Percentiles rank a stretch among this genome's conserved stretches.
Conservation (phyloP, 1,284 basidiomycete species). For the Ustilago trichophora region DNA sequence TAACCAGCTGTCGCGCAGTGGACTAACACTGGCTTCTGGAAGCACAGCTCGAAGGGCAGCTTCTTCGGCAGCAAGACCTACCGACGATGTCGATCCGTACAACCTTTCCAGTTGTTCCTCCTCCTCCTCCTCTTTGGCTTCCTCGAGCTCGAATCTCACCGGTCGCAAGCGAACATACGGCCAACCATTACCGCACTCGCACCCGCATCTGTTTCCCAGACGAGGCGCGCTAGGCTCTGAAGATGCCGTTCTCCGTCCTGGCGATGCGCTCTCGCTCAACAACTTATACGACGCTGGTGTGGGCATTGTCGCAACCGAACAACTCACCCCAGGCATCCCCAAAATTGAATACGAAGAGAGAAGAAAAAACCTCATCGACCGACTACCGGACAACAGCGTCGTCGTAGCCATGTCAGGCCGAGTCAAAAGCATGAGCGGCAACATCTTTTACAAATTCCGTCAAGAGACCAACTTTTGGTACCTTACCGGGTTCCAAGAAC, state of each 20-base stretch:
- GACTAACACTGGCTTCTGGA: background rate
- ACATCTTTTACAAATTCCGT: constrained; percentile 76
- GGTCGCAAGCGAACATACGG: constrained; percentile 68
- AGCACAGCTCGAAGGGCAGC: constrained; percentile 14
- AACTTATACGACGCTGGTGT: constrained; percentile 23
- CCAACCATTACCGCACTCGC: constrained; percentile 79
- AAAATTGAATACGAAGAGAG: constrained; percentile 83
- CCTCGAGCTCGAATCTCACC: constrained; percentile 8
- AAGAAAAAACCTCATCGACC: constrained; percentile 77
- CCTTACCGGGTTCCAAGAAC: constrained; percentile 83
- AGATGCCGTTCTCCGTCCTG: constrained; percentile 30
- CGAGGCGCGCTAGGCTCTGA: constrained; percentile 56
- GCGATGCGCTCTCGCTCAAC: constrained; percentile 6
- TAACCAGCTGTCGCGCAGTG: constrained; percentile 16
- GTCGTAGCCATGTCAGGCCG: constrained; percentile 83
- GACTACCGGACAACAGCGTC: constrained; percentile 78
- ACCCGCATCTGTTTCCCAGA: constrained; percentile 76
- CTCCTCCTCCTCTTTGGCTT: constrained; percentile 3
- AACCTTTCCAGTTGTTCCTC: constrained; percentile 6
- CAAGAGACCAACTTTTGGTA: constrained; percentile 71
- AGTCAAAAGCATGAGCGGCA: constrained; percentile 78
- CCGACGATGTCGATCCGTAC: constrained; percentile 26
- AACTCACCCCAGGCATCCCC: constrained; percentile 87
- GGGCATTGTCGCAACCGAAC: constrained; percentile 64
- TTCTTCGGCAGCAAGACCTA: constrained; percentile 40